Conservation (phyloP, 2,329 filamentous ascomycete species). For the Colletotrichum tropicale region DNA sequence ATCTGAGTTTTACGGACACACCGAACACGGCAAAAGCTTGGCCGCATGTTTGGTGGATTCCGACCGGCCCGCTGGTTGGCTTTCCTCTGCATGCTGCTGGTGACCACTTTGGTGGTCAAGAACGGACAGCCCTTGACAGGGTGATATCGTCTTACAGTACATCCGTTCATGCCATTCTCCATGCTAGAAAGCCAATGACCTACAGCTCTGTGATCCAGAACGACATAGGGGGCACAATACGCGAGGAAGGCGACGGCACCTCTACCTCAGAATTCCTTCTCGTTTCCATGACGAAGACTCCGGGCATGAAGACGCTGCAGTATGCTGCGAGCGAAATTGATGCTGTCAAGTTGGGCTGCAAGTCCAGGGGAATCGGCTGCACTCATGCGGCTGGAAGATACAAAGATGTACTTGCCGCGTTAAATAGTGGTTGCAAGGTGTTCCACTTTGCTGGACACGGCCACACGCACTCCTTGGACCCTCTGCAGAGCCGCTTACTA, state of each 20-base stretch:
- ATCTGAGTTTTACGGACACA: no score
- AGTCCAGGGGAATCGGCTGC: not conserved
- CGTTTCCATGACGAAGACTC: constrained; percentile 29
- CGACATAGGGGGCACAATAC: not conserved
- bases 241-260: not conserved
- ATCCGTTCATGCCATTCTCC: constrained; percentile 35
- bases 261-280: constrained; percentile 21
- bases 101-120: constrained; percentile 23
- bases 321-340: constrained; percentile 24
- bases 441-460: constrained; percentile 50
- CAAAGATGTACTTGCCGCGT: constrained; percentile 24
- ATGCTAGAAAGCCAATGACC: not conserved
- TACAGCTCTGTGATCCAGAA: accelerated
- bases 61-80: constrained; percentile 29
- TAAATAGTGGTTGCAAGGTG: constrained; percentile 30
- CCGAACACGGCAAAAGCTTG: not conserved
- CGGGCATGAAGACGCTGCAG: not conserved
- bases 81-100: constrained; percentile 40
- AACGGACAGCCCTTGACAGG: constrained; percentile 33
- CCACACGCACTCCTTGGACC: not conserved
- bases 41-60: constrained; percentile 40
- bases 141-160: constrained; percentile 43
- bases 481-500: constrained; percentile 11
- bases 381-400: constrained; percentile 1
- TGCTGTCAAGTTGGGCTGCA: constrained; percentile 7